phyloP scores from a whole-genome alignment of 169 alveolate species.

The Cryptosporidium tyzzeri region DNA sequence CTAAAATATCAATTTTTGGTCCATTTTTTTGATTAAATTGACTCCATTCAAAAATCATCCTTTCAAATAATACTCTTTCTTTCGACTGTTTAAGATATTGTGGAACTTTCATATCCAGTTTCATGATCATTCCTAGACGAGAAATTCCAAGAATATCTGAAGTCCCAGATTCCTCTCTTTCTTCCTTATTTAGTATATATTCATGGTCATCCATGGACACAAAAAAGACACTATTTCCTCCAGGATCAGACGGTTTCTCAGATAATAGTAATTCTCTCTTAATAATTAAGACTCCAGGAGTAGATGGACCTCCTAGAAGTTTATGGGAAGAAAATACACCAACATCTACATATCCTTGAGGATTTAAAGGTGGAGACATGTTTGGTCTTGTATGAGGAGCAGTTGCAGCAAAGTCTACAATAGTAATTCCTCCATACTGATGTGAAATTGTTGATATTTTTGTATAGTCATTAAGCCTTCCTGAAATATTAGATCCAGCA shows the following conservation, averaged over 20 bases:
- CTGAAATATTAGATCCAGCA: constrained; percentile 91
- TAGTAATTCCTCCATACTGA: constrained; percentile 83
- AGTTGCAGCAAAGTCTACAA: constrained; percentile 88
- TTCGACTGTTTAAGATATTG: constrained; percentile 68
- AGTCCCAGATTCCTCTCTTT: constrained; percentile 96
- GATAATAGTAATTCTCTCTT: constrained; percentile 85
- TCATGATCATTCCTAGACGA: constrained; percentile 90
- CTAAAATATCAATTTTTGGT: constrained; percentile 52
- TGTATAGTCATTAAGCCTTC: constrained; percentile 83
- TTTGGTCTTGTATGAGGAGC: constrained; percentile 86
- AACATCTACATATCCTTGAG: constrained; percentile 86
- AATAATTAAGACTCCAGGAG: constrained; percentile 90
- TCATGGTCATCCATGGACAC: constrained; percentile 90
- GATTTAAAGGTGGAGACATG: constrained; percentile 80
- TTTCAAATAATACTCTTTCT: constrained; percentile 72
- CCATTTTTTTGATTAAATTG: constrained; percentile 23
- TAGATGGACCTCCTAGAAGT: constrained; percentile 92
- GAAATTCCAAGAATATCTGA: constrained; percentile 92
- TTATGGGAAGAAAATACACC: constrained; percentile 93
- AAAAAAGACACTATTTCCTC: constrained; percentile 92
- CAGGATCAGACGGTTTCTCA: constrained; percentile 85
- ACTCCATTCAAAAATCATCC: neutral
- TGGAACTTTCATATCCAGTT: constrained; percentile 83
- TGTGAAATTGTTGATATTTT: constrained; percentile 82
- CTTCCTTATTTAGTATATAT: constrained; percentile 86